Conservation (phyloP, 805 yeast species). For the Yamadazyma insecticola region DNA sequence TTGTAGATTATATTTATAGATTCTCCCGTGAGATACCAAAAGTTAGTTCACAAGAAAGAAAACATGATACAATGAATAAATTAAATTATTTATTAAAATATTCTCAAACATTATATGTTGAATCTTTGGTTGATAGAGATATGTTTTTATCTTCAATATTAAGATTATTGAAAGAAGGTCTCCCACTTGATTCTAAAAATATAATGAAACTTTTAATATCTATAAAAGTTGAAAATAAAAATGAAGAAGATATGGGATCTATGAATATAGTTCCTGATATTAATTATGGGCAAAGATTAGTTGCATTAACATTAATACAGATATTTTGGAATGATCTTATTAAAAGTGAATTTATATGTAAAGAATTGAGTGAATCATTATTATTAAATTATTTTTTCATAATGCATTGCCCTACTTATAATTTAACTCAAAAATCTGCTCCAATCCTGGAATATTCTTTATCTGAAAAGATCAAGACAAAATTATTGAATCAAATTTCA, state of each 20-base stretch:
- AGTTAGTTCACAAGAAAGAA: slow-evolving; percentile 24
- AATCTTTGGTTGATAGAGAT: slow-evolving; percentile 59
- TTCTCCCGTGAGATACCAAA: slow-evolving; percentile 38
- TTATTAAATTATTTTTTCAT: slow-evolving; percentile 36
- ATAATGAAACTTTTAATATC: slow-evolving; percentile 19
- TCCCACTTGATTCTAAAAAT: slow-evolving; percentile 25
- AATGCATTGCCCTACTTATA: slow-evolving; percentile 4
- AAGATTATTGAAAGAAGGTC: slow-evolving; percentile 40
- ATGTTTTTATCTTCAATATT: slow-evolving; percentile 62
- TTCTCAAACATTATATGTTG: slow-evolving; percentile 61
- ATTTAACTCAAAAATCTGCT: slow-evolving; percentile 6
- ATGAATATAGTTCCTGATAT: slow-evolving; percentile 16
- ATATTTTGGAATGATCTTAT: slow-evolving; percentile 71
- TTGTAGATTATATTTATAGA: slow-evolving; percentile 55
- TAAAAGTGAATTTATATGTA: slow-evolving; percentile 51
- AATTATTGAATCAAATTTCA: slow-evolving; percentile 24
- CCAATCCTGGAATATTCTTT: slow-evolving; percentile 5
- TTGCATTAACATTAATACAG: slow-evolving; percentile 45
- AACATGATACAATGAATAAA: slow-evolving; percentile 41
- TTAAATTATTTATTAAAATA: slow-evolving; percentile 59
- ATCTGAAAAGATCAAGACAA: slow-evolving; percentile 18
- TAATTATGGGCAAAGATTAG: slow-evolving; percentile 32
- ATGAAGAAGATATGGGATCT: slow-evolving; percentile 17
- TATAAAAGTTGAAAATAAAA: slow-evolving; percentile 8
- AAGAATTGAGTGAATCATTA: slow-evolving; percentile 60